A percentile compares a stretch with the other conserved stretches of the same genome.
Conservation (phyloP, 2,329 filamentous ascomycete species). For the Aspergillus viridinutans region DNA sequence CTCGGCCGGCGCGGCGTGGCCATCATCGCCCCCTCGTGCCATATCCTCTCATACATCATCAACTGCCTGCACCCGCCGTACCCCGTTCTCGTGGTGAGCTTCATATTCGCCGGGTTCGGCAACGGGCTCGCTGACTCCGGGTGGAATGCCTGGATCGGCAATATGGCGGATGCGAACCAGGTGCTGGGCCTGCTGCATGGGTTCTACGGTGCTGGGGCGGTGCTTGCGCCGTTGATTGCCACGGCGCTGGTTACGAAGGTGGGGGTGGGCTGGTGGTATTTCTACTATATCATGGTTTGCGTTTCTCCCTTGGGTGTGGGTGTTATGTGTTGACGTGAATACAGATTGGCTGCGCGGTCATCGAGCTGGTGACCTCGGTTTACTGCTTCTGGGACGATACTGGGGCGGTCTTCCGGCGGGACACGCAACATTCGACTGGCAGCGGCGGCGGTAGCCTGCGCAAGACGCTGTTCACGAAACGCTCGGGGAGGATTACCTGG, state of each 20-base stretch:
- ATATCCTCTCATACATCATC: slow-evolving; percentile 36
- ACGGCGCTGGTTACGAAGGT: slow-evolving; percentile 67
- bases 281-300: slow-evolving; percentile 71
- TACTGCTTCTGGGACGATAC: neutral
- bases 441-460: neutral
- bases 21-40: slow-evolving; percentile 54
- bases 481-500: neutral
- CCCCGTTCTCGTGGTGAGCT: slow-evolving; percentile 38
- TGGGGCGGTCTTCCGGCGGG: neutral
- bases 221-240: slow-evolving; percentile 65
- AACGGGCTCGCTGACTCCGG: slow-evolving; percentile 48
- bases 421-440: neutral
- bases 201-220: slow-evolving; percentile 68
- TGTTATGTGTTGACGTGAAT: neutral
- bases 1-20: slow-evolving; percentile 68
- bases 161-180: slow-evolving; percentile 70
- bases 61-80: slow-evolving; percentile 40
- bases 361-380: neutral
- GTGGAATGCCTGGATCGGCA: slow-evolving; percentile 63
- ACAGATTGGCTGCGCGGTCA: neutral
- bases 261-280: slow-evolving; percentile 63
- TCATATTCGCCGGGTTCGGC: slow-evolving; percentile 40
- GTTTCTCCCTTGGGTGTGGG: neutral
- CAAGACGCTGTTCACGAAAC: neutral
- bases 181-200: slow-evolving; percentile 69